Base-by-base conservation (phyloP, 2,329 filamentous ascomycete genomes). In the Colletotrichum spaethianum region DNA sequence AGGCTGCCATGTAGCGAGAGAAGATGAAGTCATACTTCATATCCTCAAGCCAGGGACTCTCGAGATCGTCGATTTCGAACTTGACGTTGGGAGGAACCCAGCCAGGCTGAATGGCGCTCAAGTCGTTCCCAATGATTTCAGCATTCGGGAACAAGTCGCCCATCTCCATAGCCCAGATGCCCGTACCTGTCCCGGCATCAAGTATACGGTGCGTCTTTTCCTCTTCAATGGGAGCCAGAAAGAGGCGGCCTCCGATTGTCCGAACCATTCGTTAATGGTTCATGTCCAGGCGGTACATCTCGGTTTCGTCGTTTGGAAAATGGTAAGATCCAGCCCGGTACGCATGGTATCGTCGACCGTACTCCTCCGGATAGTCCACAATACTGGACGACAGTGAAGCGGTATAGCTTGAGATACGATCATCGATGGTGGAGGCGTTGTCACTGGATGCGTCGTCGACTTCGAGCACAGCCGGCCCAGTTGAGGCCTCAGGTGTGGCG, bases 31-130 rank as follows among this genome's bases (percentile, higher is more conserved):
- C 67, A 42, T 59, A 69, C 7, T 36, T 36, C 9, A 44, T 38
- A 16, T 55, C 50, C 42, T 59, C 52, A 5, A 63, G 16, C 50
- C 42, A 60, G 9, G 46, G 73, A 59, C 78, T 79, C 31, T 76
- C 82, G 79, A 86, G 86, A 76, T 94, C 92, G 77, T 94, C 92
- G 56, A 95, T 88, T 71, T 90, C 90, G 75, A 95, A 95, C 73
- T 90, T 88, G 18, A 94, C 91, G 73, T 95, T 95, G 23, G 88
- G 87, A 0, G 93, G 92, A 1, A 94, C 91, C 63, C 88, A 84
- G 4, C 82, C 82, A 1, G 91, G 90, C 76, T 93, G 91, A 28
- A 93, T 90, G 1, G 91, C 90, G 1, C 90, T 92, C 5, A 93
- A 84, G 76, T 93, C 91, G 11, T 89, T 92, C 38, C 90, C 91